phyloP scores from a whole-genome alignment of 176 grass and related monocot genomes.

The Phyllostachys edulis region DNA sequence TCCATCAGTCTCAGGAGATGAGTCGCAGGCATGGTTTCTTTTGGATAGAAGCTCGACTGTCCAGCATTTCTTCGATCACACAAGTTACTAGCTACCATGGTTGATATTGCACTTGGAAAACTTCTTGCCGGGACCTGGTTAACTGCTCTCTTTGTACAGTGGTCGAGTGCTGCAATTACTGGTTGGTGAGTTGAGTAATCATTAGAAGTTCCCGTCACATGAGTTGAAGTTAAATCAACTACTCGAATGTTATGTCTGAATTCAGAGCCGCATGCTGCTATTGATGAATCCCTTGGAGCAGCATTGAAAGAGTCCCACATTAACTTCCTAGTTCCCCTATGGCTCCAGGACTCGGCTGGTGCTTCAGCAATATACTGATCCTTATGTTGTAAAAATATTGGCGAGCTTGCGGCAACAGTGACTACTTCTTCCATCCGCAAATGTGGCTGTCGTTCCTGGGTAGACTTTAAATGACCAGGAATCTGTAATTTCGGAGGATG shows the following conservation, averaged over 20 bases:
- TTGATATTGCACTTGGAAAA: conserved; percentile 24
- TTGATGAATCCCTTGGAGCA: conserved; percentile 20
- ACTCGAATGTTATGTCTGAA: conserved; percentile 32
- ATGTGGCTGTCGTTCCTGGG: conserved; percentile 15
- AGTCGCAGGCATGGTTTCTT: conserved; percentile 51
- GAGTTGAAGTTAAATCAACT: conserved; percentile 29
- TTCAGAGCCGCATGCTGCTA: conserved; percentile 17
- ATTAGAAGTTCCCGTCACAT: conserved; percentile 24
- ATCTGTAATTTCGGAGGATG: conserved; percentile 18
- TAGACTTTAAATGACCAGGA: conserved; percentile 23
- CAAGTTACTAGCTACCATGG: conserved; percentile 31
- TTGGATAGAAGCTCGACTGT: conserved; percentile 35
- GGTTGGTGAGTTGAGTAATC: conserved; percentile 31
- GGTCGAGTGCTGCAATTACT: conserved; percentile 3
- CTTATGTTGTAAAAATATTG: conserved; percentile 30
- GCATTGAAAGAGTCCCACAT: conserved; percentile 34
- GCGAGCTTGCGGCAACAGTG: conserved; percentile 34
- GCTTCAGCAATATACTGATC: conserved; percentile 28
- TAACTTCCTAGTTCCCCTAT: conserved; percentile 32
- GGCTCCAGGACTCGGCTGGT: conserved; percentile 17
- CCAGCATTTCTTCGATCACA: conserved; percentile 34
- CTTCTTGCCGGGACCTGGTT: conserved; percentile 26
- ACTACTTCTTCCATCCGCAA: conserved; percentile 22
- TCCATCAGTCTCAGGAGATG: conserved; percentile 68
- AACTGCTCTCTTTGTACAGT: conserved; percentile 10